These are phyloP conservation scores for Parasarocladium wereldwijsianum DNA, from an alignment of 2,329 filamentous ascomycete genomes.

Conservation along the genomic window DNA sequence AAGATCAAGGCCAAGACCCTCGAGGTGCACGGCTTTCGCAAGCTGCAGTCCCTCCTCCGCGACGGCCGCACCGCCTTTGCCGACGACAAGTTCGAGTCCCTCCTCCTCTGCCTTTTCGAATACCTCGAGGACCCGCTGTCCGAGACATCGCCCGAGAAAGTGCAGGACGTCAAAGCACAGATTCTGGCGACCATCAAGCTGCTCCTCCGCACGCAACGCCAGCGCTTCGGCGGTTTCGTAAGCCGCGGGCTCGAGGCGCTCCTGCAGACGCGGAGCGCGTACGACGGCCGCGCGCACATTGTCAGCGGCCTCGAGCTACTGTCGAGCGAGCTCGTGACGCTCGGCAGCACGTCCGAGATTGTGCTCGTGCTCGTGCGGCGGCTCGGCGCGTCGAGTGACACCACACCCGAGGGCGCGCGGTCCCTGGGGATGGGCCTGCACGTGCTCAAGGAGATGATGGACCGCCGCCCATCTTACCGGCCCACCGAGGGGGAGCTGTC, in stretches of 20 bases:
- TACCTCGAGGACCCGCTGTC: constrained; percentile 51
- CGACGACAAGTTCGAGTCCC: constrained; percentile 52
- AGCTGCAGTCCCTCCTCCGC: constrained; percentile 59
- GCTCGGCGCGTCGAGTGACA: constrained; percentile 26
- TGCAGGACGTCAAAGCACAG: constrained; percentile 59
- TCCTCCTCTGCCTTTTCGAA: constrained; percentile 53
- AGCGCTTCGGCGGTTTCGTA: constrained; percentile 52
- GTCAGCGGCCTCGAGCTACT: constrained; percentile 61
- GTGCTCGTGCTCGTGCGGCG: constrained; percentile 35
- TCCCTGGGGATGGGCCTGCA: constrained; percentile 49
- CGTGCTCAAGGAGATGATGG: constrained; percentile 45
- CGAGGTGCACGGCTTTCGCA: constrained; percentile 71
- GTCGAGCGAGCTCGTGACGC: constrained; percentile 53
- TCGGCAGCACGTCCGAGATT: constrained; percentile 49
- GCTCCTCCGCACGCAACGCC: constrained; percentile 52
- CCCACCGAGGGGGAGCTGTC: constrained; percentile 37
- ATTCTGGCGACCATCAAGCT: constrained; percentile 60
- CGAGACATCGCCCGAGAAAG: constrained; percentile 45
- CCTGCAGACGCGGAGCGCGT: constrained; percentile 46
- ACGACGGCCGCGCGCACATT: constrained; percentile 57
- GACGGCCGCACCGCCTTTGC: constrained; percentile 49
- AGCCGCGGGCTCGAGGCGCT: constrained; percentile 53
- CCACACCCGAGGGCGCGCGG: constrained; percentile 29
- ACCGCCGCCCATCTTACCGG: constrained; percentile 29
- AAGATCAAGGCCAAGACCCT: constrained; percentile 57